Percentiles rank a stretch among this genome's conserved stretches.
Evolutionary conservation across 2,329 filamentous ascomycete species (phyloP).

Genomic region (Penicillium sp.): DNA sequence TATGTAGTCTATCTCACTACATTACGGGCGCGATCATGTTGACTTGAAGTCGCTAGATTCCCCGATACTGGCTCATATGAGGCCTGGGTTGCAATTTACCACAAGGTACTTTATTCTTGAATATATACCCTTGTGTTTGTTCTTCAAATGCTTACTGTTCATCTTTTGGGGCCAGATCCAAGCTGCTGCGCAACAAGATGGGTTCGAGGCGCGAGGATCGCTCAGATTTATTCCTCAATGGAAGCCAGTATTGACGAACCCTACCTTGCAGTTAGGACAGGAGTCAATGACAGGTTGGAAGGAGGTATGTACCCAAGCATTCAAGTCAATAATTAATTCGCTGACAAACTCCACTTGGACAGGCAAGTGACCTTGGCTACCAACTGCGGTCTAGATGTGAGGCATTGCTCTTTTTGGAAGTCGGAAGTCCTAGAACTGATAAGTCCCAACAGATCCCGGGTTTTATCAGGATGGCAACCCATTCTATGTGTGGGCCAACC

Average conservation of each 20-base stretch:
- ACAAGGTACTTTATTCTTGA: constrained; percentile 13
- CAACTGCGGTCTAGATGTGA: constrained; percentile 18
- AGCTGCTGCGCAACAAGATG: constrained; percentile 26
- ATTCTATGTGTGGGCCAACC: constrained; percentile 58
- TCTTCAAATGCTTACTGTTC: neutral
- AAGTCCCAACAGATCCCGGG: constrained; percentile 34
- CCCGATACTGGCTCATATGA: constrained; percentile 54
- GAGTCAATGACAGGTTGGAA: constrained; percentile 56
- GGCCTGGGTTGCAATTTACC: constrained; percentile 42
- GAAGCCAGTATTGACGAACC: constrained; percentile 50
- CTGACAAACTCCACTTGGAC: neutral
- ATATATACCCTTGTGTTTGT: neutral
- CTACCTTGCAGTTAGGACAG: constrained; percentile 50
- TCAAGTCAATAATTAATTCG: neutral
- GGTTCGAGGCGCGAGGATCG: constrained; percentile 47
- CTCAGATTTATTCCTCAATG: constrained; percentile 53
- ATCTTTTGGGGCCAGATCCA: constrained; percentile 40
- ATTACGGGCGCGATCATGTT: neutral
- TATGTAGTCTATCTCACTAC: constrained; percentile 28
- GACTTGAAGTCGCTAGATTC: constrained; percentile 7
- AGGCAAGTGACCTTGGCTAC: constrained; percentile 16
- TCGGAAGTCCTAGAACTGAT: neutral
- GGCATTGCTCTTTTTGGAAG: neutral
- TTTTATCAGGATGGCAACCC: constrained; percentile 43
- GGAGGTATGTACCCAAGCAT: constrained; percentile 33